Percentiles rank a stretch among this genome's conserved stretches.
Conservation (phyloP, 352 stramenopile species). For the Phytopythium chamaehyphon region DNA sequence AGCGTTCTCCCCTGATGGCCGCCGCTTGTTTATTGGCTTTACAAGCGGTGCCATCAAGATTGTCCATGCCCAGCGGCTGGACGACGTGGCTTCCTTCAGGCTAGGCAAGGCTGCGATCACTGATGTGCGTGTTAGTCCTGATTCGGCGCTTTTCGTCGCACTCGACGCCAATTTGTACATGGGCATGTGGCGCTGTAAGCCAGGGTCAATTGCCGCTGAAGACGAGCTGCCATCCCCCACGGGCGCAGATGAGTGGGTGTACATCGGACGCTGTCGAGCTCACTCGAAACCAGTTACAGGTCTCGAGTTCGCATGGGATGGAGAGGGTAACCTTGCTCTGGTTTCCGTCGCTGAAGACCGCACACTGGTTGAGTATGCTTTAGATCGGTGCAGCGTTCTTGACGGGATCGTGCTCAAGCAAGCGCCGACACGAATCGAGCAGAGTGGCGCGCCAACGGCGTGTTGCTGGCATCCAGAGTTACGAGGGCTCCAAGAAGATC, state of each 20-base stretch:
- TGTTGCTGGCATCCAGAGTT: constrained; percentile 90
- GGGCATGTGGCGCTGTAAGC: constrained; percentile 70
- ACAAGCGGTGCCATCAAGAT: constrained; percentile 85
- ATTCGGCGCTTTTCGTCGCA: constrained; percentile 72
- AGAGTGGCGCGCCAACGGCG: constrained; percentile 77
- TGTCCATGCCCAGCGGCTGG: constrained; percentile 63
- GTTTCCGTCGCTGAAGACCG: constrained; percentile 87
- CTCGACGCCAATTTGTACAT: constrained; percentile 74
- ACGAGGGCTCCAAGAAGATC: constrained; percentile 77
- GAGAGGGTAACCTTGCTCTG: constrained; percentile 70
- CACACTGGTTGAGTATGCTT: constrained; percentile 88
- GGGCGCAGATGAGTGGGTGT: constrained; percentile 59
- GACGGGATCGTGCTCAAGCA: constrained; percentile 84
- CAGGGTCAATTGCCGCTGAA: constrained; percentile 9
- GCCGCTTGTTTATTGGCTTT: constrained; percentile 85
- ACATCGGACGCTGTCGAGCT: constrained; percentile 72
- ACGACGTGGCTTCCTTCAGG: constrained; percentile 71
- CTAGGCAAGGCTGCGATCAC: constrained; percentile 72
- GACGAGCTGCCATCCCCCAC: constrained; percentile 3
- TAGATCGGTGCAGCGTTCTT: constrained; percentile 75
- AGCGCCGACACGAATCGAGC: constrained; percentile 73
- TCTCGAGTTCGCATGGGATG: constrained; percentile 79
- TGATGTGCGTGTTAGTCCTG: constrained; percentile 66
- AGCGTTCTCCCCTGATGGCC: constrained; percentile 73
- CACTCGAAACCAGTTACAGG: constrained; percentile 86